Conservation (phyloP, 2,329 filamentous ascomycete species). For the Fusarium kyushuense region DNA sequence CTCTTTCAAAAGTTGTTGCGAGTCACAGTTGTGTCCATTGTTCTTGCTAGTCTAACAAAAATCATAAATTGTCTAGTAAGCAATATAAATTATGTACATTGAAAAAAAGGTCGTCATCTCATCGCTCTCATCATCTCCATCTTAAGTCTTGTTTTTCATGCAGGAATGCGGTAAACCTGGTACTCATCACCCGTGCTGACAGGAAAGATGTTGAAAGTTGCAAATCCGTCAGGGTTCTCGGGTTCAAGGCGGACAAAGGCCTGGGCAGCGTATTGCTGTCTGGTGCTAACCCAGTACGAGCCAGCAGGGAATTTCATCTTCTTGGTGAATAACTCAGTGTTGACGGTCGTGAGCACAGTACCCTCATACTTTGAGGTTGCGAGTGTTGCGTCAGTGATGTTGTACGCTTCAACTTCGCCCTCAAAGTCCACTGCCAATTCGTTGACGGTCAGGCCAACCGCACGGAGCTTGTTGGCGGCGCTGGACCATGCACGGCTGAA, state of each 20-base stretch:
- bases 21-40: too few species aligned
- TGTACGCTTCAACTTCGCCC: slow-evolving; percentile 48
- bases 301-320: slow-evolving; percentile 46
- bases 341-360: slow-evolving; percentile 42
- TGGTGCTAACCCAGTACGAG: slow-evolving; percentile 49
- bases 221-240: slow-evolving; percentile 50
- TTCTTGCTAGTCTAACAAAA: background rate
- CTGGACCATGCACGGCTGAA: slow-evolving; percentile 48
- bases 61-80: background rate
- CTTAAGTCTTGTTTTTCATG: background rate
- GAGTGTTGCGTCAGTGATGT: slow-evolving; percentile 36
- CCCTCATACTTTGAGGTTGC: slow-evolving; percentile 46
- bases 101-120: background rate
- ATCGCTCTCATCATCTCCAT: background rate
- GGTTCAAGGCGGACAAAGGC: slow-evolving; percentile 50
- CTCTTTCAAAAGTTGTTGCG: background rate
- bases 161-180: slow-evolving; percentile 45
- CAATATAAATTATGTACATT: background rate
- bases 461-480: slow-evolving; percentile 45
- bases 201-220: slow-evolving; percentile 49
- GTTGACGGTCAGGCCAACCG: slow-evolving; percentile 44
- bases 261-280: slow-evolving; percentile 50
- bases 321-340: slow-evolving; percentile 30
- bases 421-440: slow-evolving; percentile 40
- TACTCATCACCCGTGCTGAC: slow-evolving; percentile 49